A percentile compares a stretch with the other conserved stretches of the same genome.
These are phyloP conservation scores for Trichocladium antarcticum DNA, from an alignment of 495 filamentous ascomycete species.

Conservation along the genomic window DNA sequence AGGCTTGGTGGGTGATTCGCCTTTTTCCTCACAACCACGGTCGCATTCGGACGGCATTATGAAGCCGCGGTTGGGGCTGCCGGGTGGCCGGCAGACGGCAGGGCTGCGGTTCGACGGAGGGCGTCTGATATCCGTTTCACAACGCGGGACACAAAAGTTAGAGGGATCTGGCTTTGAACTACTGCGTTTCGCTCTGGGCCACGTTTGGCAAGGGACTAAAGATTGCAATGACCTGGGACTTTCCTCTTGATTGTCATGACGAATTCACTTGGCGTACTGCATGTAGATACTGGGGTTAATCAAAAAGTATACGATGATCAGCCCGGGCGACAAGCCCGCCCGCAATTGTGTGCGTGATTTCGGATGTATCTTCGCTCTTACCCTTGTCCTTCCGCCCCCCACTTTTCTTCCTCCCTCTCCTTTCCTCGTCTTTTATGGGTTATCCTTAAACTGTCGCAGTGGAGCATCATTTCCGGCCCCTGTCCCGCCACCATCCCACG, in stretches of 20 bases:
- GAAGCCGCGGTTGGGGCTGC: slow-evolving; percentile 14
- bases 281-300: slow-evolving; percentile 38
- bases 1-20: slow-evolving; percentile 21
- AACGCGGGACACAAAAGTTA: slow-evolving; percentile 20
- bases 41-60: slow-evolving; percentile 21
- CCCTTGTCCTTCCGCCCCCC: too few species aligned
- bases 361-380: too few species aligned
- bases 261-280: slow-evolving; percentile 32
- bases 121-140: slow-evolving; percentile 27
- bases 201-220: slow-evolving; percentile 24
- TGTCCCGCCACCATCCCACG: too few species aligned
- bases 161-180: slow-evolving; percentile 12
- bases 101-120: slow-evolving; percentile 17
- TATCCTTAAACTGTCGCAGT: too few species aligned
- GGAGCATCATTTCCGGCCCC: too few species aligned
- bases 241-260: slow-evolving; percentile 27
- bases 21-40: slow-evolving; percentile 23
- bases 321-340: background rate
- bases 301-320: slow-evolving; percentile 14
- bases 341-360: too few species aligned
- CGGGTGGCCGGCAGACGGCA: background rate
- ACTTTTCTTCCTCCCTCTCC: too few species aligned
- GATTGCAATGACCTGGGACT: slow-evolving; percentile 27
- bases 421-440: too few species aligned
- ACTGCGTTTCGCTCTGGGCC: slow-evolving; percentile 22